phyloP scores from a whole-genome alignment of 164 flowering plant species.

The Paratinospora sagittata region DNA sequence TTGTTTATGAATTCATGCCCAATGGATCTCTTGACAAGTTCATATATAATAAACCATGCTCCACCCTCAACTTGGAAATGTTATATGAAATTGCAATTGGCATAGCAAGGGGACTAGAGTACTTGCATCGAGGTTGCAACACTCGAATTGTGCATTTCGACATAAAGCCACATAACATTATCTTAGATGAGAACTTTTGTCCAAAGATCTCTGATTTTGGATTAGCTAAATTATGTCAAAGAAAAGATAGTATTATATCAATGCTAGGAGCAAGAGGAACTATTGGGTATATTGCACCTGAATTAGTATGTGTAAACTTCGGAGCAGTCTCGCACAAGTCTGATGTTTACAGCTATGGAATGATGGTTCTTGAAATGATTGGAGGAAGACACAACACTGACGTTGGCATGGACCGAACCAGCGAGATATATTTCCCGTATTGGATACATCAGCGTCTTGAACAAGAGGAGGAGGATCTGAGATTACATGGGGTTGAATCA shows the following conservation, averaged over 20 bases:
- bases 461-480: background rate
- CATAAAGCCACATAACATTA: conserved; percentile 1
- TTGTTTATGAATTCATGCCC: conserved; percentile 3
- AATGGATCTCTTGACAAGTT: conserved; percentile 7
- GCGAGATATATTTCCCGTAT: background rate
- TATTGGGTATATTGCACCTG: conserved; percentile 1
- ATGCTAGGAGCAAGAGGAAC: background rate
- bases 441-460: background rate
- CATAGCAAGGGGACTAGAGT: conserved; percentile 3
- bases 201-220: conserved; percentile 4
- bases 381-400: conserved; percentile 1
- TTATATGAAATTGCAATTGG: conserved; percentile 5
- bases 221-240: background rate
- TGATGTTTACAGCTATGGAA: background rate
- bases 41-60: background rate
- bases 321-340: background rate
- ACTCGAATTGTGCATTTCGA: background rate
- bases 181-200: background rate
- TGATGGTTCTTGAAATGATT: conserved; percentile 1
- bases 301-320: background rate
- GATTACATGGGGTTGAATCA: background rate
- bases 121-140: conserved; percentile 3
- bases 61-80: background rate
- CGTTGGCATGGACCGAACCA: background rate
- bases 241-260: background rate